Evolutionary conservation across 1,284 basidiomycete species (phyloP), one percentile per base, ranked within the genome.

Genomic region (Ganoderma boninense): DNA sequence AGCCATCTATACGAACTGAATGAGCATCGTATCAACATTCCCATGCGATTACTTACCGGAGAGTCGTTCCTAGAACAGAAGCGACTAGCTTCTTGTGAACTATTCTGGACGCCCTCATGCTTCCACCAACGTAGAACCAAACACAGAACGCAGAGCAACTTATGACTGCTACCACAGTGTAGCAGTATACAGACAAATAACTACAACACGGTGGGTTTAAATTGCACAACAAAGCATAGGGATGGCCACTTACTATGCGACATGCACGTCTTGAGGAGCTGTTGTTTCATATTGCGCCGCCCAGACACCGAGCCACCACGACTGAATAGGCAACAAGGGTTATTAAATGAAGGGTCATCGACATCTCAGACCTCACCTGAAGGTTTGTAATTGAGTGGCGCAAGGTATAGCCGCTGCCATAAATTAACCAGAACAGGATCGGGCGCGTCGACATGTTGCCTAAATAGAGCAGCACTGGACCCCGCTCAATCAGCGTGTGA

Each of bases 51-150:
- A 26, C 70, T 54, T 61, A 84, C 78, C 87, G 82, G 68, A 90
- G 79, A 8, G 87, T 89, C 0, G 90, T 86, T 3, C 86, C 86
- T 18, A 92, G 83, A 18, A 92, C 83, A 11, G 86, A 83, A 23
- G 85, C 77, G n/a, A 92, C 80, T 29, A 95, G 85, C 57, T 80
- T 80, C 56, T 80, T 76, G 75, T 94, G 92, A 10, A 94, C 85
- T 23, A 79, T 79, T 66, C 84, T 82, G 2, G 90, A 90, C 2
- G 92, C 92, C 59, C 84, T 82, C 75, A 82, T 71, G 46, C 82
- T 78, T 10, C 86, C 86, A 38, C 81, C 76, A 35, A 86, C 78
- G 76, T 81, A 85, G 29, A 82, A 73, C 6, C 79, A 70, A 35
- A 80, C 77, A 16, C 42, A 77, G n/a, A 74, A 62, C 23, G 77